Evolutionary conservation across 176 grass and related monocot genomes (phyloP).

Genomic region (Raddia distichophylla): DNA sequence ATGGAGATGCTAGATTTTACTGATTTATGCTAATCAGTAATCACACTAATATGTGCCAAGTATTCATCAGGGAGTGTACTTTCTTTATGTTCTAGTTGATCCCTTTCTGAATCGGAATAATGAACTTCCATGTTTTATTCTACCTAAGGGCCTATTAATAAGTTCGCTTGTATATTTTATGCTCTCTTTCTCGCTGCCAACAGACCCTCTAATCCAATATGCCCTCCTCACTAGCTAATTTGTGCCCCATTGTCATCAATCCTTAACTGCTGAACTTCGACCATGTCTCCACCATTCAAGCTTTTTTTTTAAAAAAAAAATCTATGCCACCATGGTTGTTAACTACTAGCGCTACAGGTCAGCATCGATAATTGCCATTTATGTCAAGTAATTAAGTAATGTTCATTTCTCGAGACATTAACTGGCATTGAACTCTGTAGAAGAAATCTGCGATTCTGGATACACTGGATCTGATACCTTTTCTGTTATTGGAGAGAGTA

Average conservation of each 20-base stretch:
- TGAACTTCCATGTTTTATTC: not conserved
- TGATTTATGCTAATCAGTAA: not conserved
- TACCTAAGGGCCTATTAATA: not conserved
- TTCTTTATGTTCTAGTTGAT: not conserved
- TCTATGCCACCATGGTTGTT: not conserved
- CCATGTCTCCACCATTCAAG: conserved; percentile 6
- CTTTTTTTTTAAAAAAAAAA: not conserved
- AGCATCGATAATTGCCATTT: not conserved
- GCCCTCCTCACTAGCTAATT: not conserved
- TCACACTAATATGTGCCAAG: not conserved
- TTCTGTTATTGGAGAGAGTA: not conserved
- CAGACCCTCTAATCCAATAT: conserved; percentile 17
- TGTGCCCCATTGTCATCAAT: not conserved
- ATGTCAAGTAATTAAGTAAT: not conserved
- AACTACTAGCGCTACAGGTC: not conserved
- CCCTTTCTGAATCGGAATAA: conserved; percentile 9
- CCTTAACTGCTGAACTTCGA: not conserved
- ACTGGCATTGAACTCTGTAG: not conserved
- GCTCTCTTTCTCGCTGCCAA: not conserved
- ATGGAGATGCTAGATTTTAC: not conserved
- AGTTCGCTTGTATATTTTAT: not conserved
- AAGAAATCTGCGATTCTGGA: not conserved
- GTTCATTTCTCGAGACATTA: not conserved
- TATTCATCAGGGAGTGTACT: not conserved
- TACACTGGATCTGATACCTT: not conserved